These are phyloP conservation scores for Yamadazyma conglobata DNA, from an alignment of 1,139 yeast species.

Conservation along the genomic window DNA sequence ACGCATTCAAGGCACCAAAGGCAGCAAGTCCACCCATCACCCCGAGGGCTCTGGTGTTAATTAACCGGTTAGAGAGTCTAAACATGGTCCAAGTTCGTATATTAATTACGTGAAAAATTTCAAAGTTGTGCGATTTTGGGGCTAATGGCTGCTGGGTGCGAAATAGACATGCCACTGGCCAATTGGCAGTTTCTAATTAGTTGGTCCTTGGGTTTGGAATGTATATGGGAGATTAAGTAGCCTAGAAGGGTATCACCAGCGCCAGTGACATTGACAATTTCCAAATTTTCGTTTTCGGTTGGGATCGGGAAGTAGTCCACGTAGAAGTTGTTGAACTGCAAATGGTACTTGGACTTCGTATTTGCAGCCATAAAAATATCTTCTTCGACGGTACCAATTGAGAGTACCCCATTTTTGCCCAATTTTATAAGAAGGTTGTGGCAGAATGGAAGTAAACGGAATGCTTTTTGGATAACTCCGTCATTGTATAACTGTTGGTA, in stretches of 20 bases:
- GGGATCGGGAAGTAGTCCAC: slow-evolving; percentile 65
- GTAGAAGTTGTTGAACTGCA: slow-evolving; percentile 25
- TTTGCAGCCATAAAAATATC: slow-evolving; percentile 5
- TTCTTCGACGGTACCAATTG: slow-evolving; percentile 25
- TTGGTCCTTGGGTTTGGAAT: slow-evolving; percentile 21
- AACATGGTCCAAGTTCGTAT: slow-evolving; percentile 6
- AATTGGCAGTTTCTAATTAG: slow-evolving; percentile 46
- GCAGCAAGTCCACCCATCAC: slow-evolving; percentile 8
- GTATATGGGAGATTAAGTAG: slow-evolving; percentile 27
- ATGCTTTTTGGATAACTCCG: slow-evolving; percentile 68
- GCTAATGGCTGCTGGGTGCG: slow-evolving; percentile 25
- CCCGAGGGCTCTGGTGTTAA: slow-evolving; percentile 3
- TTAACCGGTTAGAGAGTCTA: slow-evolving; percentile 1
- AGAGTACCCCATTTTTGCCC: slow-evolving; percentile 62
- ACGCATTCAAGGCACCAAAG: slow-evolving; percentile 6
- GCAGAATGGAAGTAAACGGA: slow-evolving; percentile 67
- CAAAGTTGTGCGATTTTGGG: slow-evolving; percentile 11
- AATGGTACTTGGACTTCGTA: slow-evolving; percentile 3
- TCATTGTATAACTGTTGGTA: slow-evolving; percentile 19
- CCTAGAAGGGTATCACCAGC: slow-evolving; percentile 75
- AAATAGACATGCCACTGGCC: slow-evolving; percentile 52
- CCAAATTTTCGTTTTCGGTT: slow-evolving; percentile 23
- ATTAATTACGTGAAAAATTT: neutral
- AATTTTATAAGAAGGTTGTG: slow-evolving; percentile 67
- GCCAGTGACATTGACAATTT: slow-evolving; percentile 58